Percentiles rank a stretch among this genome's conserved stretches.
Conservation (phyloP, 495 filamentous ascomycete species). For the Aspergillus ellipticus region DNA sequence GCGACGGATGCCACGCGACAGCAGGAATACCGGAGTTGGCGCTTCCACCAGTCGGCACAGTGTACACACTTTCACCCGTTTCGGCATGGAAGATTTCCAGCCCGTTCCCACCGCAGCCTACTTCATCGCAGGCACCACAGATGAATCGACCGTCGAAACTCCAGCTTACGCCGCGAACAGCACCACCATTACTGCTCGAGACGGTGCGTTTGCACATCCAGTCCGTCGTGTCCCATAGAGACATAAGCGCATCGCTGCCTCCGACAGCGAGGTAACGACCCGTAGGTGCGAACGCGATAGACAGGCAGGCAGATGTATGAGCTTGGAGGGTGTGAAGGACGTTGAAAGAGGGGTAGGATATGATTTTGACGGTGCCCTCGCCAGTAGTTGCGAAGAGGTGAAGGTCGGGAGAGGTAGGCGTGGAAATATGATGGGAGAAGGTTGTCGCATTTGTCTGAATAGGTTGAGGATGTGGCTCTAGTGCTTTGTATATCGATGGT, state of each 20-base stretch:
- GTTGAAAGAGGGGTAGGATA: conserved; percentile 58
- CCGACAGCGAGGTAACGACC: conserved; percentile 82
- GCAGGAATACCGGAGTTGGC: conserved; percentile 49
- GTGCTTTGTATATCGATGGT: conserved; percentile 37
- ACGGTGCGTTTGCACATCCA: conserved; percentile 87
- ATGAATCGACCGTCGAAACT: conserved; percentile 88
- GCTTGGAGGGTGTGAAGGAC: conserved; percentile 65
- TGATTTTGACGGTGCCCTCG: conserved; percentile 76
- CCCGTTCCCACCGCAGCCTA: conserved; percentile 42
- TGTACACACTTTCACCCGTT: conserved; percentile 80
- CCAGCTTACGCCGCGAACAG: conserved; percentile 82
- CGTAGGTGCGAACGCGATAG: conserved; percentile 67
- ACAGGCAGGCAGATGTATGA: conserved; percentile 74
- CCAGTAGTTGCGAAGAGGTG: conserved; percentile 75
- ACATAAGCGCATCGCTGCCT: conserved; percentile 81
- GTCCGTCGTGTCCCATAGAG: conserved; percentile 87
- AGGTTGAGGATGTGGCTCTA: conserved; percentile 63
- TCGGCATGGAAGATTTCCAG: conserved; percentile 79
- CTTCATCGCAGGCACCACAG: conserved; percentile 80
- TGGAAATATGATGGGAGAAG: conserved; percentile 65
- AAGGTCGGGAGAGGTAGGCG: conserved; percentile 33
- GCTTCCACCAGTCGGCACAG: conserved; percentile 62
- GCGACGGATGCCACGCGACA: conserved; percentile 85
- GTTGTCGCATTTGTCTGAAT: conserved; percentile 77
- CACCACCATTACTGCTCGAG: conserved; percentile 64